A percentile compares a stretch with the other conserved stretches of the same genome.
Evolutionary conservation across 257 asterid genomes (phyloP).

Genomic region (Petunia axillaris): DNA sequence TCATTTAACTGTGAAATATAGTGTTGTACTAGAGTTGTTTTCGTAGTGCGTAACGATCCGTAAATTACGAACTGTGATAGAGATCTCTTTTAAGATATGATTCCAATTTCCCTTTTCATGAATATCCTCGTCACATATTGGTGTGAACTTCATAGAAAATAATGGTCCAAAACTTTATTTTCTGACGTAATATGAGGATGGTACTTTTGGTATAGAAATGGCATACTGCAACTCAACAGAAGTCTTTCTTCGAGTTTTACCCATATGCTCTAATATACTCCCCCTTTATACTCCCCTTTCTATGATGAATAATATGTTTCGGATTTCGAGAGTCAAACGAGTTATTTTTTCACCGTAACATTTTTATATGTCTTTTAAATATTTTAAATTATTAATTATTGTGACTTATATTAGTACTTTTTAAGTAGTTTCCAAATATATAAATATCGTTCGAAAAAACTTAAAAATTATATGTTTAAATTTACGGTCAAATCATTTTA

Average conservation of each 20-base stretch:
- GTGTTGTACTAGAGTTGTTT: not conserved
- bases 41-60: too few species aligned
- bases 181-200: not conserved
- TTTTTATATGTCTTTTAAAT: too few species aligned
- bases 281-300: too few species aligned
- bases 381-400: too few species aligned
- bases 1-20: not conserved
- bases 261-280: not conserved
- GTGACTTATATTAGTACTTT: too few species aligned
- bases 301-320: too few species aligned
- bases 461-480: too few species aligned
- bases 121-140: not conserved
- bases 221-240: not conserved
- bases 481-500: too few species aligned
- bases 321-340: too few species aligned
- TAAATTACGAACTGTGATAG: not conserved
- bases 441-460: too few species aligned
- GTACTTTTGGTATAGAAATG: not conserved
- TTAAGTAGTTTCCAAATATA: too few species aligned
- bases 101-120: constrained; percentile 18
- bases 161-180: not conserved
- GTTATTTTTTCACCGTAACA: too few species aligned
- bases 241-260: not conserved
- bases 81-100: not conserved
- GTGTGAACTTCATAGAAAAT: not conserved